Conservation (phyloP, 768 basidiomycete species). For the Xerocomus potaroensis region DNA sequence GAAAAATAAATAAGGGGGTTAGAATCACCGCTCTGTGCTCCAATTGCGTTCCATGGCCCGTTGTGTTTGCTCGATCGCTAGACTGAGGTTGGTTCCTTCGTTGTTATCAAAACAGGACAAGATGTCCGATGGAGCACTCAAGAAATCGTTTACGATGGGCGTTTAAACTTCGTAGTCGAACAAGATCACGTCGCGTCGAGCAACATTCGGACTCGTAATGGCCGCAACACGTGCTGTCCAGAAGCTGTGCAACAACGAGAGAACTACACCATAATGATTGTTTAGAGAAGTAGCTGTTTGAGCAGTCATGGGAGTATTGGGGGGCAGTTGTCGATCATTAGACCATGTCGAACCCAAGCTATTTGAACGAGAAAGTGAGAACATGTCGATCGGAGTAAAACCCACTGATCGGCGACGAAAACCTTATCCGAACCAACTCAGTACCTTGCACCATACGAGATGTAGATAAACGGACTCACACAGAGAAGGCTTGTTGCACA, state of each 20-base stretch:
- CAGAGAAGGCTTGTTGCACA: slow-evolving; percentile 47
- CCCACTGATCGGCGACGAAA: slow-evolving; percentile 51
- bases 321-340: slow-evolving; percentile 40
- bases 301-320: slow-evolving; percentile 33
- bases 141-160: slow-evolving; percentile 43
- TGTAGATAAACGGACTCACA: slow-evolving; percentile 33
- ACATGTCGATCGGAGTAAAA: not conserved
- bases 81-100: slow-evolving; percentile 42
- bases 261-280: slow-evolving; percentile 57
- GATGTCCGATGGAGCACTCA: slow-evolving; percentile 37
- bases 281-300: slow-evolving; percentile 25
- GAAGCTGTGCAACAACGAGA: slow-evolving; percentile 48
- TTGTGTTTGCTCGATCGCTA: slow-evolving; percentile 37
- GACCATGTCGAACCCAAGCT: slow-evolving; percentile 51
- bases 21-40: slow-evolving; percentile 45
- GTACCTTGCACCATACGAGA: not conserved
- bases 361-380: not conserved
- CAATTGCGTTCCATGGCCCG: slow-evolving; percentile 41
- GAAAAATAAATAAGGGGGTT: not conserved
- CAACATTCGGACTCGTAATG: slow-evolving; percentile 21
- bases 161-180: slow-evolving; percentile 31
- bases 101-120: slow-evolving; percentile 31
- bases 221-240: slow-evolving; percentile 52
- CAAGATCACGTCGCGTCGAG: slow-evolving; percentile 46
- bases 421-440: slow-evolving; percentile 32